A percentile compares a stretch with the other conserved stretches of the same genome.
These are phyloP conservation scores for Calonectria honghensis DNA, from an alignment of 2,329 filamentous ascomycete genomes.

Conservation along the genomic window DNA sequence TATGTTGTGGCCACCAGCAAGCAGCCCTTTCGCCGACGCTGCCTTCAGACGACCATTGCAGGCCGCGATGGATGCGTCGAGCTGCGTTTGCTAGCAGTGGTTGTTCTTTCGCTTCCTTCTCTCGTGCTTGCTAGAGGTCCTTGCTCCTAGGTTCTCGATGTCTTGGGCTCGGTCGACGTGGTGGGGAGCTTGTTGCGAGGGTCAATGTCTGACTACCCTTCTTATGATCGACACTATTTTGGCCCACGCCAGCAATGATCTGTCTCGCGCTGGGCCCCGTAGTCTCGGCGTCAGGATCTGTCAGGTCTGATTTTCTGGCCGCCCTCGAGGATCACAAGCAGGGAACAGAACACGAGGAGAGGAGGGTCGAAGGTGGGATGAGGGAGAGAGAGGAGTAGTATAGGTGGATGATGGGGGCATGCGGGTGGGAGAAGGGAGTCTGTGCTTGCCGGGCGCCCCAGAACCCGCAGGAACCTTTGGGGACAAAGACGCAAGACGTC, in stretches of 20 bases:
- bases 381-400: slow-evolving; percentile 25
- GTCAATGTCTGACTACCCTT: slow-evolving; percentile 13
- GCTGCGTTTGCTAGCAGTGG: neutral
- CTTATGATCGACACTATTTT: slow-evolving; percentile 15
- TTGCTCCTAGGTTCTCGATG: slow-evolving; percentile 6
- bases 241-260: slow-evolving; percentile 3
- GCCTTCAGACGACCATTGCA: slow-evolving; percentile 41
- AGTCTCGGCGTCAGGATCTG: slow-evolving; percentile 17
- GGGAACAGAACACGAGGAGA: slow-evolving; percentile 13
- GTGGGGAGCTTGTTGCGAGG: slow-evolving; percentile 23
- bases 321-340: slow-evolving; percentile 7
- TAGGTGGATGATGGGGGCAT: slow-evolving; percentile 20
- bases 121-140: neutral
- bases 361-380: slow-evolving; percentile 16
- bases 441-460: slow-evolving; percentile 29
- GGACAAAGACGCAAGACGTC: neutral
- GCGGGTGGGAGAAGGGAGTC: slow-evolving; percentile 21
- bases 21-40: slow-evolving; percentile 40
- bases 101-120: neutral
- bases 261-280: slow-evolving; percentile 21
- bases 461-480: slow-evolving; percentile 16
- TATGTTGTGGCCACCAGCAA: slow-evolving; percentile 32
- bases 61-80: slow-evolving; percentile 19
- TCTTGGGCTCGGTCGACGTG: neutral
- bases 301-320: slow-evolving; percentile 36